A percentile compares a stretch with the other conserved stretches of the same genome.
Conservation (phyloP, 179 eudicot species). For the Nepenthes alata region DNA sequence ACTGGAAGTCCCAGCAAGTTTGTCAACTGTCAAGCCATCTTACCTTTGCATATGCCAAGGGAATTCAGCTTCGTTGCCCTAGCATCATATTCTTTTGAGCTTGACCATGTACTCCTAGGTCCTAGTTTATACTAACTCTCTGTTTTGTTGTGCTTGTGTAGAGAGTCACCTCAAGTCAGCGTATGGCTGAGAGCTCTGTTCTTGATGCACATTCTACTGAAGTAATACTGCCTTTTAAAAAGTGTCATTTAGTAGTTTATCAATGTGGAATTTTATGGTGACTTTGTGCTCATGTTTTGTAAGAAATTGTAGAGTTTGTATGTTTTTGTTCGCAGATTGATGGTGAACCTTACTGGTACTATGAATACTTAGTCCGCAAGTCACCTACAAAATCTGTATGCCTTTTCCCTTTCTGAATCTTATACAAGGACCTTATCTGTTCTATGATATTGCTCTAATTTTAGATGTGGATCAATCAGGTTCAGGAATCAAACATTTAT, state of each 20-base stretch:
- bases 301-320: background rate
- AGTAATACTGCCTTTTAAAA: conserved; percentile 30
- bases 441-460: background rate
- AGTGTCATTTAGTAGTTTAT: background rate
- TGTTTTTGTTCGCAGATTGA: conserved; percentile 43
- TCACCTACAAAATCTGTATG: conserved; percentile 78
- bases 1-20: too few species aligned
- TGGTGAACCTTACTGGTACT: conserved; percentile 83
- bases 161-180: conserved; percentile 83
- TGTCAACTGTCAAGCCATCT: too few species aligned
- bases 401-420: conserved; percentile 7
- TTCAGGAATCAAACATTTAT: conserved; percentile 36
- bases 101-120: background rate
- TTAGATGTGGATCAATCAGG: conserved; percentile 26
- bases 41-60: too few species aligned
- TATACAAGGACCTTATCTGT: background rate
- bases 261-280: too few species aligned
- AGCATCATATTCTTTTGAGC: too few species aligned
- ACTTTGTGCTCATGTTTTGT: background rate
- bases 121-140: background rate
- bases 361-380: conserved; percentile 86
- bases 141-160: conserved; percentile 26
- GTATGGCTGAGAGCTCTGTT: conserved; percentile 87
- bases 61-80: too few species aligned
- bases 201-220: conserved; percentile 75